A percentile compares a stretch with the other conserved stretches of the same genome.
Evolutionary conservation across 306 rosid genomes (phyloP).

Genomic region (Parietaria judaica): DNA sequence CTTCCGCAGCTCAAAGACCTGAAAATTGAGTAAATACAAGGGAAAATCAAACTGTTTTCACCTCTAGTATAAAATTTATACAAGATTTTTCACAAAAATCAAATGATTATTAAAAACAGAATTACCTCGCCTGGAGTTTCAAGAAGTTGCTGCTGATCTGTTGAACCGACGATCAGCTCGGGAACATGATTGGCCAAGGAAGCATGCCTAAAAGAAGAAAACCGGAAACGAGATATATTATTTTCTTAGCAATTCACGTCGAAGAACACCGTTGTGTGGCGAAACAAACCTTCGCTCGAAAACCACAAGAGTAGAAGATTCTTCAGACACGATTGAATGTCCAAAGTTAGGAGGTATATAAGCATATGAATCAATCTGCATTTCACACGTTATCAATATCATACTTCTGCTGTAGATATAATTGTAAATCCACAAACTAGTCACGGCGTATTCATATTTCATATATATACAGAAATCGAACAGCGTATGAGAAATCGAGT

Average conservation of each 20-base stretch:
- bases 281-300: constrained; percentile 75
- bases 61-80: neutral
- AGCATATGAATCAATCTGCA: constrained; percentile 80
- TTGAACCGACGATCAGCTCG: constrained; percentile 50
- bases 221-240: neutral
- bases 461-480: too few relatives aligned
- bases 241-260: neutral
- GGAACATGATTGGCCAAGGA: constrained; percentile 40
- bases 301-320: constrained; percentile 56
- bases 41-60: neutral
- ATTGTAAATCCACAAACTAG: neutral
- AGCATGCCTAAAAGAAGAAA: constrained; percentile 37
- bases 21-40: constrained; percentile 20
- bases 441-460: neutral
- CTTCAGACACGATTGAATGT: constrained; percentile 54
- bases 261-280: neutral
- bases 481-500: too few relatives aligned
- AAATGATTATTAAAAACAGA: constrained; percentile 5
- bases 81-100: neutral
- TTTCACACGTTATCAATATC: constrained; percentile 18
- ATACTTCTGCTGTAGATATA: too few relatives aligned
- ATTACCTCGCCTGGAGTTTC: constrained; percentile 92
- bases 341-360: constrained; percentile 69
- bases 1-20: constrained; percentile 86
- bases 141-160: constrained; percentile 75